A percentile compares a stretch with the other conserved stretches of the same genome.
Evolutionary conservation across 163 green algal species (phyloP).

Genomic region (Chlorella variabilis): DNA sequence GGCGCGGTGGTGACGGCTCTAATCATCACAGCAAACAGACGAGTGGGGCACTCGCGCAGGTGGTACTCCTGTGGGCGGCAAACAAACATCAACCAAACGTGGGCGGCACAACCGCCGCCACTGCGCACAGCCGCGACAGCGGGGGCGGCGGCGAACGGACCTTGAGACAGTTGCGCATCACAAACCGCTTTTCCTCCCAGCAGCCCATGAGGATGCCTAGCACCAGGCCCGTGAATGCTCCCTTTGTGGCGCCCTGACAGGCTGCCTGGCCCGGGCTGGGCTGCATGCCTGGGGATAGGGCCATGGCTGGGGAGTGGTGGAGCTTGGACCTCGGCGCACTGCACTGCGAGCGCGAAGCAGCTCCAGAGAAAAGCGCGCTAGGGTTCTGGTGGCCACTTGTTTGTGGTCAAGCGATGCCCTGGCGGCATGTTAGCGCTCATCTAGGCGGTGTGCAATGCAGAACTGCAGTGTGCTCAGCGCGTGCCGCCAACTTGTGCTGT

Average conservation of each 20-base stretch:
- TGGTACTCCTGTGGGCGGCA: constrained; percentile 4
- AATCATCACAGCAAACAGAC: constrained; percentile 8
- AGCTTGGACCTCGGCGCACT: neutral
- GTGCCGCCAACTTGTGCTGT: too few relatives aligned
- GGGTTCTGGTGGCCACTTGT: too few relatives aligned
- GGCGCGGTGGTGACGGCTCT: constrained; percentile 7
- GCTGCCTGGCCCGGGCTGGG: neutral
- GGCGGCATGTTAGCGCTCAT: too few relatives aligned
- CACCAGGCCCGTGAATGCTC: constrained; percentile 6
- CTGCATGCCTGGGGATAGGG: neutral
- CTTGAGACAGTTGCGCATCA: constrained; percentile 12
- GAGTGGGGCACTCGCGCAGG: constrained; percentile 3
- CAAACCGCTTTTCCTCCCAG: constrained; percentile 10
- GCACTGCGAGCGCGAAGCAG: too few relatives aligned
- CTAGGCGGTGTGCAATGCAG: too few relatives aligned
- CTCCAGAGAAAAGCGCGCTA: too few relatives aligned
- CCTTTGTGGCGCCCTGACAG: neutral
- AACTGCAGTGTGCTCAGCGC: too few relatives aligned
- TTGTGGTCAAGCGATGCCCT: too few relatives aligned
- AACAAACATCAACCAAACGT: too few relatives aligned
- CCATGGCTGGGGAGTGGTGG: neutral
- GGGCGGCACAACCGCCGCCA: too few relatives aligned
- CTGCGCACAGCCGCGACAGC: too few relatives aligned
- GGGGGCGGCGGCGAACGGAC: neutral
- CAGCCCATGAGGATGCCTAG: constrained; percentile 7